Conservation (phyloP, 306 rosid genomes). For the Rosa rugosa region DNA sequence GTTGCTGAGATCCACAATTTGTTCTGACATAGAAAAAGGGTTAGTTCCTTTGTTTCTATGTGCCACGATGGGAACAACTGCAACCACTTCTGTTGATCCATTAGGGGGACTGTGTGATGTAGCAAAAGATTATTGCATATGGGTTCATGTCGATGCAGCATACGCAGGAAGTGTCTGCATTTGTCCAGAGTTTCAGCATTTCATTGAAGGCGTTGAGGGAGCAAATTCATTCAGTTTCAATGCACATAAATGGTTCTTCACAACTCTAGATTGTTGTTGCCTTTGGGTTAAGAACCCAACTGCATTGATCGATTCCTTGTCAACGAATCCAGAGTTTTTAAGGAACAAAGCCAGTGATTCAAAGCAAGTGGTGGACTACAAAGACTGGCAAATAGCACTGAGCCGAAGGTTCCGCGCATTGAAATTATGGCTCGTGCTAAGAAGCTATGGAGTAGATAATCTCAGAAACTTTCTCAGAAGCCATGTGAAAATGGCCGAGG, state of each 20-base stretch:
- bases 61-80: slow-evolving; percentile 44
- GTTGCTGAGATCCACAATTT: not conserved
- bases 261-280: slow-evolving; percentile 40
- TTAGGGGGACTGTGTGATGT: slow-evolving; percentile 19
- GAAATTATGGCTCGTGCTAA: slow-evolving; percentile 31
- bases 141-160: slow-evolving; percentile 52
- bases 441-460: slow-evolving; percentile 28
- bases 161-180: slow-evolving; percentile 43
- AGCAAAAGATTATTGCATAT: slow-evolving; percentile 32
- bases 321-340: slow-evolving; percentile 9
- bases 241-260: slow-evolving; percentile 47
- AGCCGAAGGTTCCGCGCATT: slow-evolving; percentile 25
- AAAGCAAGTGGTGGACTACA: slow-evolving; percentile 31
- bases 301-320: slow-evolving; percentile 15
- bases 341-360: slow-evolving; percentile 17
- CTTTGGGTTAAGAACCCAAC: slow-evolving; percentile 33
- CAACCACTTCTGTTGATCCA: slow-evolving; percentile 42
- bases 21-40: slow-evolving; percentile 25
- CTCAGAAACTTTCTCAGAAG: slow-evolving; percentile 22
- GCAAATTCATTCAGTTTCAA: slow-evolving; percentile 40
- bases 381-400: slow-evolving; percentile 36
- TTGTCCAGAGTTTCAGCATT: slow-evolving; percentile 47
- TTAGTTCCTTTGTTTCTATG: slow-evolving; percentile 31
- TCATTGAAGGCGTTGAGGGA: slow-evolving; percentile 33
- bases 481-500: slow-evolving; percentile 31